Evolutionary conservation across 164 flowering plant species (phyloP).

Genomic region (Aristolochia contorta): DNA sequence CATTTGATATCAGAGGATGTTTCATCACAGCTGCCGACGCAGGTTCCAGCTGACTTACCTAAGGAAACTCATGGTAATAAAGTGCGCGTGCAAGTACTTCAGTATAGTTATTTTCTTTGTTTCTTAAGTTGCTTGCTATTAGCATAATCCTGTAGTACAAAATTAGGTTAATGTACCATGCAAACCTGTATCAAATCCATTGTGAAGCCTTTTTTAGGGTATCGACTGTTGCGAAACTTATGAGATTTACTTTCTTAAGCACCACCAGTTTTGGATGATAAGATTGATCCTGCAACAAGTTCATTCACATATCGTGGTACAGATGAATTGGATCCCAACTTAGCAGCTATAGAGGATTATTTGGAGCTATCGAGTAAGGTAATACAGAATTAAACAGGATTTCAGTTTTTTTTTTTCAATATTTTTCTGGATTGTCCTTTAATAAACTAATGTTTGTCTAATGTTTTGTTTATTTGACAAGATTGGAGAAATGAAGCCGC

Average conservation of each 20-base stretch:
- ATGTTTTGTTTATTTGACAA: slow-evolving; percentile 16
- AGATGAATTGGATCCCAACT: slow-evolving; percentile 61
- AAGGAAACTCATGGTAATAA: slow-evolving; percentile 8
- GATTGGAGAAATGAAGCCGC: slow-evolving; percentile 60
- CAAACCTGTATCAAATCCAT: too few relatives aligned
- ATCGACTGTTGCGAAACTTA: too few relatives aligned
- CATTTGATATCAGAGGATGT: slow-evolving; percentile 33
- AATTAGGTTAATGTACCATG: too few relatives aligned
- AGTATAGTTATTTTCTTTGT: background rate
- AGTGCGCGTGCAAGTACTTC: too few relatives aligned
- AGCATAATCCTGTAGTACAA: too few relatives aligned
- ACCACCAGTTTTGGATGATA: slow-evolving; percentile 4
- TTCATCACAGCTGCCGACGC: slow-evolving; percentile 43
- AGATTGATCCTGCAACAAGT: slow-evolving; percentile 10
- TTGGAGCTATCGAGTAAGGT: slow-evolving; percentile 90
- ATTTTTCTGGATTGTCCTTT: background rate
- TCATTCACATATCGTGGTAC: slow-evolving; percentile 10
- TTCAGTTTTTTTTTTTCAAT: background rate
- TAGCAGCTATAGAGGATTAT: slow-evolving; percentile 88
- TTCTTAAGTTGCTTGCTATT: background rate
- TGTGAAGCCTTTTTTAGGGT: too few relatives aligned
- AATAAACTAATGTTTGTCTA: slow-evolving; percentile 2
- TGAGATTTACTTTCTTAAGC: slow-evolving; percentile 6
- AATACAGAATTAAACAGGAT: background rate
- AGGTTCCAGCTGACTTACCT: slow-evolving; percentile 14